These are phyloP conservation scores for Lignosus rhinocerotis DNA, from an alignment of 1,284 basidiomycete genomes.

Conservation along the genomic window DNA sequence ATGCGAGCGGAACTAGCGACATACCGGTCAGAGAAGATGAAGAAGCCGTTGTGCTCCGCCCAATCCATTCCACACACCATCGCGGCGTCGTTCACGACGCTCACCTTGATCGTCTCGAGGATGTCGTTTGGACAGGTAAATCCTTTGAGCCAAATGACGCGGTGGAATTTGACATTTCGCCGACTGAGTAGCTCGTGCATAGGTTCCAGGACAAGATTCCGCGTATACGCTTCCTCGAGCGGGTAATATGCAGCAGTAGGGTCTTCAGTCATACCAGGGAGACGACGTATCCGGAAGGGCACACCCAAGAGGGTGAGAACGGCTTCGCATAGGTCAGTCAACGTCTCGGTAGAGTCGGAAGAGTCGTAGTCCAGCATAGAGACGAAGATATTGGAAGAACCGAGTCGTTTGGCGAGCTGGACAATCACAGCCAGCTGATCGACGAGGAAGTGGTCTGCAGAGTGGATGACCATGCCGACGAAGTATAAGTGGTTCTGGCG, in stretches of 20 bases:
- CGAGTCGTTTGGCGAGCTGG: conserved; percentile 87
- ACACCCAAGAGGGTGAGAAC: conserved; percentile 89
- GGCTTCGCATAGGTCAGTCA: conserved; percentile 90
- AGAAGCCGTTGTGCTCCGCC: conserved; percentile 95
- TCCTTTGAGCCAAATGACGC: conserved; percentile 95
- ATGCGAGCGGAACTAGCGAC: conserved; percentile 18
- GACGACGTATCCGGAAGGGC: conserved; percentile 85
- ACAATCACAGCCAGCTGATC: conserved; percentile 96
- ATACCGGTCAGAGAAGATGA: conserved; percentile 94
- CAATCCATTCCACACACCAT: conserved; percentile 99
- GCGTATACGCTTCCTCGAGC: conserved; percentile 87
- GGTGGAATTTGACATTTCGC: conserved; percentile 79
- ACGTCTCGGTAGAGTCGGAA: conserved; percentile 88
- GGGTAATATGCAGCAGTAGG: conserved; percentile 89
- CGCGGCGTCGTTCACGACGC: conserved; percentile 84
- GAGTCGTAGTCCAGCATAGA: conserved; percentile 96
- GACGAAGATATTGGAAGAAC: conserved; percentile 87
- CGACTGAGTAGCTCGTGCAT: conserved; percentile 79
- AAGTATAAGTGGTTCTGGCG: conserved; percentile 86
- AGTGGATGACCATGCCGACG: conserved; percentile 91
- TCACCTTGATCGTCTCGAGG: conserved; percentile 89
- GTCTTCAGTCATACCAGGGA: conserved; percentile 87
- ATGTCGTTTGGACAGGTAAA: conserved; percentile 98
- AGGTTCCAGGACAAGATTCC: conserved; percentile 89
- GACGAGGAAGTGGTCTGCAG: conserved; percentile 95